Base-by-base conservation (phyloP, 805 yeast species). In the Wickerhamomyces bovis region DNA sequence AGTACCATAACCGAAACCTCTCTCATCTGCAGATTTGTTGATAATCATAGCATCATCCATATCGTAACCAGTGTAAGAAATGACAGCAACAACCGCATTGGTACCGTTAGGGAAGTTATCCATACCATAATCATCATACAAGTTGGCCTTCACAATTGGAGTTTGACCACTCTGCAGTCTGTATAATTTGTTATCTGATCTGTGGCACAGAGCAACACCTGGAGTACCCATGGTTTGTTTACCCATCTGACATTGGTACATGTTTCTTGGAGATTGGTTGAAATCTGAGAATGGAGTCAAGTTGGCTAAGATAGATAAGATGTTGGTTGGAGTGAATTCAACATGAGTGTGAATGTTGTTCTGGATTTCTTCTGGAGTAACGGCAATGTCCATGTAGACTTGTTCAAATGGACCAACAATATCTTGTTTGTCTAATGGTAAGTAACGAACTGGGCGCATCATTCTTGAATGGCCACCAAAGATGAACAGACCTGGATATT, bases 181-280 rank as follows among this genome's bases (percentile, higher is more conserved):
- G 70, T 94, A 94, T 50, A 94, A 71, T 66, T 92, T 94, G 72
- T 94, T 94, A 67, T 94, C 99, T 1, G 96, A 85, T 68, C 99
- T 80, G 67, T 89, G 96, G 40, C 73, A 78, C 45, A 92, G 73
- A 0, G 95, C 98, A 53, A 94, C 96, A 71, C 98, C 98, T 9
- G 99, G 99, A 5, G 99, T 94, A 69, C 99, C 99, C 99, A 94
- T 94, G 19, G 99, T 92, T 74, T 94, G 99, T 72, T 94, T 94
- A 80, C 97, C 98, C 99, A 94, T 94, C 77, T 94, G 99, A 72
- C 99, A 94, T 73, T 94, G 99, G 68, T 94, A 94, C 98, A 94
- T 94, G 67, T 94, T 94, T 81, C 99, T 86, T 62, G 99, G 99
- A 23, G 97, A 90, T 74, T 94, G 99, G 69, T 94, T 94, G 74